Conservation (phyloP, 2,329 filamentous ascomycete genomes). For the Apiospora hydei region DNA sequence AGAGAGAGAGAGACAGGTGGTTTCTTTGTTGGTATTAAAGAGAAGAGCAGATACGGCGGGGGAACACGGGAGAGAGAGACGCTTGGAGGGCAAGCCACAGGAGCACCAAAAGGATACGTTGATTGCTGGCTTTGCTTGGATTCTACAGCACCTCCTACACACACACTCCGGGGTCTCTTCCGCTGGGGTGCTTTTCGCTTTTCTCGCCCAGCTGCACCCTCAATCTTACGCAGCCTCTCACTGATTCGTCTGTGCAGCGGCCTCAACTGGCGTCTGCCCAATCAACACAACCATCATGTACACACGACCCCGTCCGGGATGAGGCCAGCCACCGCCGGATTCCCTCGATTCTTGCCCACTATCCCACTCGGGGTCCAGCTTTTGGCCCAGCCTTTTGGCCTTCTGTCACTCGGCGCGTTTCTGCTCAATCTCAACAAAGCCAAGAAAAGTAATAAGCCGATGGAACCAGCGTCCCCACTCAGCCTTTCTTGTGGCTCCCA, state of each 20-base stretch:
- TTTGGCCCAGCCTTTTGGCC: too few species aligned
- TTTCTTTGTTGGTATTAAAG: background rate
- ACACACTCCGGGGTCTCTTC: constrained; percentile 6
- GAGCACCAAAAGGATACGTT: constrained; percentile 6
- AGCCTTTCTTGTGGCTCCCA: background rate
- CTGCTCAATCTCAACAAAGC: constrained; percentile 21
- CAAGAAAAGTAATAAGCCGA: constrained; percentile 14
- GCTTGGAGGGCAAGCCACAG: constrained; percentile 10
- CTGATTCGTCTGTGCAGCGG: background rate
- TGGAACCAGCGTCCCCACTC: background rate
- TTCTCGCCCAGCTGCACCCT: background rate
- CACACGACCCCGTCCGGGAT: background rate
- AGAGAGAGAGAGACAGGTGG: background rate
- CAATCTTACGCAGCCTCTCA: constrained; percentile 3
- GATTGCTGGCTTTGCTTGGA: background rate
- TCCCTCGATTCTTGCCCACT: background rate
- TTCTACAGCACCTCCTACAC: background rate
- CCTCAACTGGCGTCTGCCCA: constrained; percentile 11
- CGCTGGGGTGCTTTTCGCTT: background rate
- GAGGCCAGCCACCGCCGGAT: constrained; percentile 3
- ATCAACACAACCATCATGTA: constrained; percentile 16
- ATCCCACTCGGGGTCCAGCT: constrained; percentile 10
- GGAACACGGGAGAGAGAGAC: background rate
- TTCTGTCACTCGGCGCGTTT: background rate
- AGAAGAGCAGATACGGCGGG: background rate